Percentiles rank a stretch among this genome's conserved stretches.
phyloP scores from a whole-genome alignment of 345 rosid species.

The Hypericum perforatum region DNA sequence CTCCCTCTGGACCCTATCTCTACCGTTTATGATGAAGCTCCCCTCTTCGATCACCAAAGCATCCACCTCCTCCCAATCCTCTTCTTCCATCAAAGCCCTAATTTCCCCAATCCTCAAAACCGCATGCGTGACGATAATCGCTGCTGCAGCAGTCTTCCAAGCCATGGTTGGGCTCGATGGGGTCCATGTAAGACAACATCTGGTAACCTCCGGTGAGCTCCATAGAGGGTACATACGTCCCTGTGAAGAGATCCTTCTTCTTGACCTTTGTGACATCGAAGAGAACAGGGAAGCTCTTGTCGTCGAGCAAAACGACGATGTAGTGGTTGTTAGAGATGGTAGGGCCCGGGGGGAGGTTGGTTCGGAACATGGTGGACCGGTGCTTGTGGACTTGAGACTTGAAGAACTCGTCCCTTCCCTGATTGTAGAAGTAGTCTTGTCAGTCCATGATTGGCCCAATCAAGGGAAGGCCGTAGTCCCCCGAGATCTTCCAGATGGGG shows the following conservation, averaged over 20 bases:
- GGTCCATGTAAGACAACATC: slow-evolving; percentile 69
- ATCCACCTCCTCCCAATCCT: no score
- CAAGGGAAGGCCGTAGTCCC: slow-evolving; percentile 58
- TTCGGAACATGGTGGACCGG: slow-evolving; percentile 56
- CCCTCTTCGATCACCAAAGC: no score
- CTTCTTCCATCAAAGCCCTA: no score
- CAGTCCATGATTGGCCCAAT: slow-evolving; percentile 79
- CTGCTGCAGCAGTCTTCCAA: no score
- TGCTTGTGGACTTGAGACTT: slow-evolving; percentile 50
- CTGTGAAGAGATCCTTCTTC: slow-evolving; percentile 73
- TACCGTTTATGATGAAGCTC: no score
- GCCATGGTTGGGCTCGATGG: slow-evolving; percentile 65
- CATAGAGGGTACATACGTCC: slow-evolving; percentile 78
- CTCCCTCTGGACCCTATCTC: no score
- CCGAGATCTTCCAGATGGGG: slow-evolving; percentile 45
- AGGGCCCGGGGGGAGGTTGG: slow-evolving; percentile 86
- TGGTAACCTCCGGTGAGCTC: slow-evolving; percentile 86
- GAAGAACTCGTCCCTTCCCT: slow-evolving; percentile 64
- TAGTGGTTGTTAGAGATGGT: slow-evolving; percentile 47
- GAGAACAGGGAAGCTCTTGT: slow-evolving; percentile 76
- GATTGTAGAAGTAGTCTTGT: slow-evolving; percentile 57
- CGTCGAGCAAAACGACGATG: slow-evolving; percentile 75
- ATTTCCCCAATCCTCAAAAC: no score
- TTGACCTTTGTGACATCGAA: slow-evolving; percentile 75
- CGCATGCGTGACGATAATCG: no score